Conservation (phyloP, 73 alveolate species). For the Paramecium sonneborni region DNA sequence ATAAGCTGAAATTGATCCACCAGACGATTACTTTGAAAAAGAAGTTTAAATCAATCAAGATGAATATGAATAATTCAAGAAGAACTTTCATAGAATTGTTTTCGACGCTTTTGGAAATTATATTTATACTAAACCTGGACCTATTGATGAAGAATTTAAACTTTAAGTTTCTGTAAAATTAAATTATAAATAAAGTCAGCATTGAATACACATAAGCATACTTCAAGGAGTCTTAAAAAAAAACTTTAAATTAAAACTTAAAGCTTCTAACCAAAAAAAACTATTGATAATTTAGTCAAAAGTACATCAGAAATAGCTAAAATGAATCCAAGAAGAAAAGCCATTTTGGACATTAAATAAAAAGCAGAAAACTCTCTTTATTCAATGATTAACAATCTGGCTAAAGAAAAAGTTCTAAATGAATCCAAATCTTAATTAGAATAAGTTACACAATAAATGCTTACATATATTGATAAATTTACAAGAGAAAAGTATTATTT, state of each 20-base stretch:
- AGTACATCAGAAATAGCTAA: slow-evolving; percentile 27
- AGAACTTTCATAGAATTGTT: slow-evolving; percentile 45
- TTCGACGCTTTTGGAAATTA: slow-evolving; percentile 53
- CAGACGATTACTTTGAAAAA: slow-evolving; percentile 25
- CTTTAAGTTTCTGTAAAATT: slow-evolving; percentile 15
- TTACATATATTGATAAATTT: slow-evolving; percentile 8
- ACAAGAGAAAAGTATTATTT: slow-evolving; percentile 44
- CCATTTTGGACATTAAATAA: slow-evolving; percentile 19
- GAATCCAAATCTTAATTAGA: slow-evolving; percentile 17
- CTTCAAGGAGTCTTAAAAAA: background rate
- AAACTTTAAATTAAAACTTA: background rate
- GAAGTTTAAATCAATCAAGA: slow-evolving; percentile 6
- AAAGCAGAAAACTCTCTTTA: slow-evolving; percentile 35
- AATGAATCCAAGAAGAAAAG: slow-evolving; percentile 58
- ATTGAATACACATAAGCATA: background rate
- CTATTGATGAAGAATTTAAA: background rate
- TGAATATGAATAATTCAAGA: slow-evolving; percentile 30
- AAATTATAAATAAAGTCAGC: slow-evolving; percentile 6
- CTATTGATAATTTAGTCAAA: background rate
- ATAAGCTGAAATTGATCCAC: slow-evolving; percentile 48
- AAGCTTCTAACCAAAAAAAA: slow-evolving; percentile 41
- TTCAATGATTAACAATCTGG: background rate
- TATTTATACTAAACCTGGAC: slow-evolving; percentile 43
- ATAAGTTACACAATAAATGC: slow-evolving; percentile 7
- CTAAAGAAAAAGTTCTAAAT: slow-evolving; percentile 8